Conservation (phyloP, 176 grass and related monocot species). For the Ensete glaucum region DNA sequence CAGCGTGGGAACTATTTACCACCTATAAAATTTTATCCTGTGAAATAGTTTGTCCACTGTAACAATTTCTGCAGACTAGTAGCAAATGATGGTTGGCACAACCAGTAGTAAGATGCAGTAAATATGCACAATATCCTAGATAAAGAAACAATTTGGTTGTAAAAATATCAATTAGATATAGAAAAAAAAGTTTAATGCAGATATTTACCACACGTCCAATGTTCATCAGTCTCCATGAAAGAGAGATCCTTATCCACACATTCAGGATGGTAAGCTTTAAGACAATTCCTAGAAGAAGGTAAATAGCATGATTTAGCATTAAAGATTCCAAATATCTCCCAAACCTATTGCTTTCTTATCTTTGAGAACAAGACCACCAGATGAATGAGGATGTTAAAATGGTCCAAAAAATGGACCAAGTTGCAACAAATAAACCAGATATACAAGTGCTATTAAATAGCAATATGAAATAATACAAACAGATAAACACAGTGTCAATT, state of each 20-base stretch:
- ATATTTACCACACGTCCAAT: constrained; percentile 54
- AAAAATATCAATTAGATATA: background rate
- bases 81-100: background rate
- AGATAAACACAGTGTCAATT: too few relatives aligned
- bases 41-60: background rate
- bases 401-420: background rate
- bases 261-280: constrained; percentile 56
- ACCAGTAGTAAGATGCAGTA: background rate
- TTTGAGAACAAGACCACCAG: background rate
- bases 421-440: too few relatives aligned
- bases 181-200: background rate
- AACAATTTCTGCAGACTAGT: background rate
- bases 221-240: constrained; percentile 28
- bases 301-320: constrained; percentile 9
- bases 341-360: too few relatives aligned
- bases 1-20: background rate
- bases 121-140: too few relatives aligned
- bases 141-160: background rate
- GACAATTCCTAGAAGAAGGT: constrained; percentile 55
- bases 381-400: background rate
- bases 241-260: constrained; percentile 39
- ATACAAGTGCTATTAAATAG: too few relatives aligned
- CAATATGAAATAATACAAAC: too few relatives aligned
- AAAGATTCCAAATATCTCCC: too few relatives aligned
- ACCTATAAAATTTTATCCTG: background rate